Percentiles rank a stretch among this genome's conserved stretches.
phyloP scores from a whole-genome alignment of 2,329 filamentous ascomycete genomes.

The Nectriaceae sp. region DNA sequence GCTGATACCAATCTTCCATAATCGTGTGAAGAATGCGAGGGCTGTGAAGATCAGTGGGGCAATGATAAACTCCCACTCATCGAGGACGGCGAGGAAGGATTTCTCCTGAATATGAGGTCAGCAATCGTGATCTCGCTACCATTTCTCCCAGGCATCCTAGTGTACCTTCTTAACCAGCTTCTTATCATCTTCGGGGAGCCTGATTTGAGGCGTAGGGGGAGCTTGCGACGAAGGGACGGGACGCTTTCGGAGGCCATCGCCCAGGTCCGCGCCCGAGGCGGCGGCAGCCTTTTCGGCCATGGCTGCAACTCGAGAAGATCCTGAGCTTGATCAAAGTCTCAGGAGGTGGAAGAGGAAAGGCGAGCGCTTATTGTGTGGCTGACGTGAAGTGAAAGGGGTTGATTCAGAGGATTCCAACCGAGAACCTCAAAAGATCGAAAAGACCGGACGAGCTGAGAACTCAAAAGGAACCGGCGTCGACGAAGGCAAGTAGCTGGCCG shows the following conservation, averaged over 20 bases:
- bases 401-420: conserved; percentile 17
- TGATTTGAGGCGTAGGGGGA: conserved; percentile 35
- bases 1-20: conserved; percentile 71
- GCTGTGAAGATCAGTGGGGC: conserved; percentile 62
- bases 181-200: conserved; percentile 61
- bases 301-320: conserved; percentile 20
- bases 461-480: conserved; percentile 31
- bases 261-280: conserved; percentile 62
- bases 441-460: conserved; percentile 41
- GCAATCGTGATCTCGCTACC: conserved; percentile 7
- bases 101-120: conserved; percentile 44
- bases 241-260: conserved; percentile 58
- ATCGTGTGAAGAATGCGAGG: conserved; percentile 65
- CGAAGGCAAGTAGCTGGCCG: conserved; percentile 20
- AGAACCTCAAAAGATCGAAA: conserved; percentile 24
- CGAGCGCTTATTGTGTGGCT: conserved; percentile 1
- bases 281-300: conserved; percentile 59
- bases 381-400: conserved; percentile 19
- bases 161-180: conserved; percentile 58
- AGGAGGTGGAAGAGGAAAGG: conserved; percentile 7
- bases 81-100: conserved; percentile 62
- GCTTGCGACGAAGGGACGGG: conserved; percentile 42
- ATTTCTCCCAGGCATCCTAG: not conserved
- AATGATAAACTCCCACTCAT: conserved; percentile 64
- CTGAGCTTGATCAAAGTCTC: conserved; percentile 4